A percentile compares a stretch with the other conserved stretches of the same genome.
Evolutionary conservation across 2,329 filamentous ascomycete species (phyloP).

Genomic region (Curvularia spicifera): DNA sequence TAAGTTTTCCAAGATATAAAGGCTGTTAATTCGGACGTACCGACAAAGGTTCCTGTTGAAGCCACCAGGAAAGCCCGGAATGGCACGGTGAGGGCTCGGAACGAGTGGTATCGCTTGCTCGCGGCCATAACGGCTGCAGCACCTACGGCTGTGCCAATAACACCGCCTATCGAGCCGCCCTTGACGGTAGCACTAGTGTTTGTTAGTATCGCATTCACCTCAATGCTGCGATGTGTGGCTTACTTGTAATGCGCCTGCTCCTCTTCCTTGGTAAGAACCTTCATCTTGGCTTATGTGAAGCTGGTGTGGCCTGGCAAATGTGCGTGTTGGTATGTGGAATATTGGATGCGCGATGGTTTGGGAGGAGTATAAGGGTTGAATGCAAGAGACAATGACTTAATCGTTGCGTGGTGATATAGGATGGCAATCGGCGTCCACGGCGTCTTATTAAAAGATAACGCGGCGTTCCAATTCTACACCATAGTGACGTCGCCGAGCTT

Average conservation of each 20-base stretch:
- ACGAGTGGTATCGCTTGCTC: slow-evolving; percentile 73
- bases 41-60: slow-evolving; percentile 79
- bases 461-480: slow-evolving; percentile 31
- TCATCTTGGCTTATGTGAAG: slow-evolving; percentile 66
- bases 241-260: slow-evolving; percentile 83
- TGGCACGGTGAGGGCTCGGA: slow-evolving; percentile 82
- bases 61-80: slow-evolving; percentile 91
- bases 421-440: slow-evolving; percentile 21
- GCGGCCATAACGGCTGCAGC: slow-evolving; percentile 71
- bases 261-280: slow-evolving; percentile 93
- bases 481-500: slow-evolving; percentile 50
- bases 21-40: slow-evolving; percentile 49
- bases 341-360: neutral
- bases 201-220: slow-evolving; percentile 19
- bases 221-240: slow-evolving; percentile 19
- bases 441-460: slow-evolving; percentile 39
- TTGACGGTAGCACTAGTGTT: slow-evolving; percentile 69
- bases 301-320: slow-evolving; percentile 7
- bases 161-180: slow-evolving; percentile 77
- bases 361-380: neutral
- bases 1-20: neutral
- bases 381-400: neutral
- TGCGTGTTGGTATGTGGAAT: neutral
- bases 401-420: neutral
- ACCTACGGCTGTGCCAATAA: slow-evolving; percentile 71